Base-by-base conservation (phyloP, 176 grass and related monocot genomes). In the Lolium perenne region DNA sequence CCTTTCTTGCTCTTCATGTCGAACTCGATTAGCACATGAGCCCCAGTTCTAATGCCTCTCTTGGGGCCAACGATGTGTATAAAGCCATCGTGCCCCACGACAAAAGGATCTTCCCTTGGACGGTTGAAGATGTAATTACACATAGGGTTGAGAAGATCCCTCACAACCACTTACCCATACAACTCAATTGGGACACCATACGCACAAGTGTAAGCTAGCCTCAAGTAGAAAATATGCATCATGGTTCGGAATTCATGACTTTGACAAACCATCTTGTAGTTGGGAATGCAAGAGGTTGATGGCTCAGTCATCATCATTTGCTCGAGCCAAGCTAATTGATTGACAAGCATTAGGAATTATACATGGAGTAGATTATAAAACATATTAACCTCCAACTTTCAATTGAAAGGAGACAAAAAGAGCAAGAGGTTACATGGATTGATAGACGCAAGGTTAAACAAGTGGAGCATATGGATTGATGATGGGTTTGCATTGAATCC, bases 201-300 rank as follows among this genome's bases (percentile, higher is more conserved):
- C 26, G 61, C 21, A 64, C 11, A 35, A 66, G 63, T 66, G 63
- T 66, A 35, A 35, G 63, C 63, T 35, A 66, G 26, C 26, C 29
- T 66, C 63, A 66, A 26, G 12, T 25, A 66, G 63, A 66, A 66
- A 32, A 66, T 66, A 25, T 66, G 63, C 63, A 66, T 26, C 63
- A 35, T 66, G 26, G 63, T 41, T 15, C 38, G 35, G 3, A 18
- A 69, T 9, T 38, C 15, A 9, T 41, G 35, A 7, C 66, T 69
- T 10, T 10, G 14, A 15, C 29, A 67, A 67, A 67, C 29, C 64
- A 67, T 67, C 64, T 15, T 17, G 51, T 54, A 15, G 26, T 67
- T 25, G 38, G 14, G 12, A 14, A 38, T 17, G 29, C 64, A 67
- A 4, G 64, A 38, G 14, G 13, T 3, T 38, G 35, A 67, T 38